Percentiles rank a stretch among this genome's conserved stretches.
phyloP scores from a whole-genome alignment of 2,329 filamentous ascomycete genomes.

The Exophiala spinifera region DNA sequence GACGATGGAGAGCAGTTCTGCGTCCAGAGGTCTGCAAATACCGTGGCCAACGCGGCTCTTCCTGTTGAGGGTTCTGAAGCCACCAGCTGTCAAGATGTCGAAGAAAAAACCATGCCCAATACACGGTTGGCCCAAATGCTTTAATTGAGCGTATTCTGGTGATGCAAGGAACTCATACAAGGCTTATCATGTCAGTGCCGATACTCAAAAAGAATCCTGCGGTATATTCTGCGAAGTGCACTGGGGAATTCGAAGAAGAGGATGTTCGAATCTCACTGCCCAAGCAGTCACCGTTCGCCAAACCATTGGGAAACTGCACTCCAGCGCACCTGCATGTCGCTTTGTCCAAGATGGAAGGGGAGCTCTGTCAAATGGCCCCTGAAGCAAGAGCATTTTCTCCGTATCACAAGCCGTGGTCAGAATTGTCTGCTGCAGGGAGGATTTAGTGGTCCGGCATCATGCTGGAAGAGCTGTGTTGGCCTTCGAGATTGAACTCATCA shows the following conservation, averaged over 20 bases:
- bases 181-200: conserved; percentile 4
- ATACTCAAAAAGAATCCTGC: conserved; percentile 6
- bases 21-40: not conserved
- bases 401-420: not conserved
- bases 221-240: conserved; percentile 4
- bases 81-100: not conserved
- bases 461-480: conserved; percentile 36
- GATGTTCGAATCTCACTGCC: not conserved
- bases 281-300: too few species aligned
- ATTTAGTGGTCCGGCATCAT: conserved; percentile 48
- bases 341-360: conserved; percentile 42
- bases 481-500: conserved; percentile 32
- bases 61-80: not conserved
- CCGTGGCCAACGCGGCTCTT: not conserved
- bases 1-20: not conserved
- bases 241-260: not conserved
- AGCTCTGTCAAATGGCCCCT: not conserved
- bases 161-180: conserved; percentile 13
- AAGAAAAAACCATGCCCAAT: conserved; percentile 2
- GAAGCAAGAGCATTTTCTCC: not conserved
- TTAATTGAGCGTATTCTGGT: not conserved
- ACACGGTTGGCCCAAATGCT: not conserved
- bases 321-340: conserved; percentile 27
- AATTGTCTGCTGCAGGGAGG: not conserved
- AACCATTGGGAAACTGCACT: not conserved